These are phyloP conservation scores for Alternaria brassicae DNA, from an alignment of 2,329 filamentous ascomycete genomes.

Conservation along the genomic window DNA sequence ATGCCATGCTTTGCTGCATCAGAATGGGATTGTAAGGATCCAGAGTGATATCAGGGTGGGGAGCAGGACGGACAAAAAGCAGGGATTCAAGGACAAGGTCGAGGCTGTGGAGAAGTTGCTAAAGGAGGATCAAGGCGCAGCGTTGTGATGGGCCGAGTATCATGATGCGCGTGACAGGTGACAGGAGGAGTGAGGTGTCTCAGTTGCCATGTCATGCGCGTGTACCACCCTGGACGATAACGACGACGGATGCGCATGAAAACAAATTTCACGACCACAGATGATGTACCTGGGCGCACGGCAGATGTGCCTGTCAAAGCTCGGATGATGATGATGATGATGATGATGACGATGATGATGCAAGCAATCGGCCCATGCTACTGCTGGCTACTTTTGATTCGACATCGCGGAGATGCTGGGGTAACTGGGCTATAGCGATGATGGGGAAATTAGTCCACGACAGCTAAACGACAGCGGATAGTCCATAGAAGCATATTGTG, in stretches of 20 bases:
- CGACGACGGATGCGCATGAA: slow-evolving; percentile 7
- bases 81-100: slow-evolving; percentile 83
- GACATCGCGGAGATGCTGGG: slow-evolving; percentile 16
- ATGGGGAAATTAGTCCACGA: slow-evolving; percentile 6
- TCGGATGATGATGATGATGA: slow-evolving; percentile 2
- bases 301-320: slow-evolving; percentile 12
- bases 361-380: slow-evolving; percentile 24
- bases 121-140: slow-evolving; percentile 37
- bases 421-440: slow-evolving; percentile 2
- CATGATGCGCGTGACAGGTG: slow-evolving; percentile 9
- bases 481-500: slow-evolving; percentile 5
- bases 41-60: slow-evolving; percentile 90
- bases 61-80: slow-evolving; percentile 84
- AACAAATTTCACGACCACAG: slow-evolving; percentile 11
- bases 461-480: slow-evolving; percentile 8
- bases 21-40: slow-evolving; percentile 64
- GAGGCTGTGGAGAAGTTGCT: slow-evolving; percentile 63
- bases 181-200: slow-evolving; percentile 13
- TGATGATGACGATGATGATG: neutral
- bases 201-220: slow-evolving; percentile 14
- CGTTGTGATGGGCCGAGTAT: neutral
- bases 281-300: slow-evolving; percentile 1
- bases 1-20: slow-evolving; percentile 50
- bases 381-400: slow-evolving; percentile 24
- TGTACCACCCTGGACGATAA: slow-evolving; percentile 1